Evolutionary conservation across 2,329 filamentous ascomycete species (phyloP), one percentile per base, ranked within the genome.

Genomic region (Aureobasidium sp.): DNA sequence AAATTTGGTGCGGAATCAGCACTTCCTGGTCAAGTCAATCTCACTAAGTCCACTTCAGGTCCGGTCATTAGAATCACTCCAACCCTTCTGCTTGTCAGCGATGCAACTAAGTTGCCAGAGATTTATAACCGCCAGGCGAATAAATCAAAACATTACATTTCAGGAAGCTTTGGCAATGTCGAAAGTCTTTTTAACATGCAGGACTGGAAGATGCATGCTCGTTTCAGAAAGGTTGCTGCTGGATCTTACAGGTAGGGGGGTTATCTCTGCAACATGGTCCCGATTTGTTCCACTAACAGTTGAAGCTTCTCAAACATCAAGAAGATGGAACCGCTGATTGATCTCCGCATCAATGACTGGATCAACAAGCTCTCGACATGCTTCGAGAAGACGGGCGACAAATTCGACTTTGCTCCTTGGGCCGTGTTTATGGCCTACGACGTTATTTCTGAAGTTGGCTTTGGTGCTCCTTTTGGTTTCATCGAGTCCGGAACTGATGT

Each of bases 121-220:
- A 74, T 83, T 22, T 83, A 82, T 65, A 70, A 72, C 49, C 74
- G 78, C 19, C 69, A 76, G 57, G 78, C 74, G 4, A 71, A 79
- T 64, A 83, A 83, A 61, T 77, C 76, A 1, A 71, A 78, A 44
- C 75, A 80, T 63, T 83, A 82, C 61, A 78, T 81, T 55, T 77
- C 78, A 0, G 79, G 78, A 17, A 76, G 71, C 21, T 80, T 81
- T 58, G 79, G 79, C 14, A 72, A 77, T 53, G 73, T 70, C 4
- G 79, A 81, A 55, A 74, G 71, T 1, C 59, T 81, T 5, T 80
- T 83, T 64, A 80, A 81, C 54, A 80, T 80, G 72, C 75, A 76
- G 55, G 72, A 77, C 40, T 69, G 75, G 40, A 70, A 69, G 50
- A 66, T 68, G 4, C 80, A 83, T 61, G 70, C 77, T 3, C 66